Evolutionary conservation across 2,329 filamentous ascomycete species (phyloP), one percentile per base, ranked within the genome.

Genomic region (Paecilomyces sp.): DNA sequence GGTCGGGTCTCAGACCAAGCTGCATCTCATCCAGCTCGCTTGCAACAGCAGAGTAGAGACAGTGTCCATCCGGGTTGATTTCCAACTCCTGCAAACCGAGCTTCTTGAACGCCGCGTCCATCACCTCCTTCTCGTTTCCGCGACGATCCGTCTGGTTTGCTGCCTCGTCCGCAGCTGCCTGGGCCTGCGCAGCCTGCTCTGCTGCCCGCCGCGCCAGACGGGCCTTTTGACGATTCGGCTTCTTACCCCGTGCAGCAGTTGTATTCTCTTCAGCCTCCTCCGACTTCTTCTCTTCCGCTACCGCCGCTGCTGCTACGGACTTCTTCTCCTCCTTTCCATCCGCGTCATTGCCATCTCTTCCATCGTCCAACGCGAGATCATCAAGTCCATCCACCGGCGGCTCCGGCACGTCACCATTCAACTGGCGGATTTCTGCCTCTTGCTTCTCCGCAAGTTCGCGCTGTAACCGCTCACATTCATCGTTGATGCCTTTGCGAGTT

Each of bases 51-150:
- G 91, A 89, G 76, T 97, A 99, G 15, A 99, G 79, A 71, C 94
- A 99, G 77, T 99, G 94, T 0, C 94, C 94, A 75, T 99, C 93
- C 0, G 94, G 91, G 47, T 84, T 84, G 60, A 99, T 92, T 60
- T 91, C 86, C 67, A 89, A 84, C 78, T 97, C 90, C 22, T 79
- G 79, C 15, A 97, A 81, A 0, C 80, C 81, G 60, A 88, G 78
- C 53, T 81, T 78, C 58, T 80, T 76, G 71, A 97, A 88, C 50
- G 85, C 83, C 30, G 79, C 78, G 60, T 84, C 79, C 86, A 99
- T 92, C 54, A 83, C 82, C 57, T 83, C 79, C 66, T 85, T 82
- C 77, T 96, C 92, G 57, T 83, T 77, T 53, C 83, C 82, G 61
- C 90, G 86, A 71, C 87, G 83, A 76, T 96, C 86, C 7, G 88